Evolutionary conservation across 441 rosid genomes (phyloP).

Genomic region (Pelargonium myrrhifolium): DNA sequence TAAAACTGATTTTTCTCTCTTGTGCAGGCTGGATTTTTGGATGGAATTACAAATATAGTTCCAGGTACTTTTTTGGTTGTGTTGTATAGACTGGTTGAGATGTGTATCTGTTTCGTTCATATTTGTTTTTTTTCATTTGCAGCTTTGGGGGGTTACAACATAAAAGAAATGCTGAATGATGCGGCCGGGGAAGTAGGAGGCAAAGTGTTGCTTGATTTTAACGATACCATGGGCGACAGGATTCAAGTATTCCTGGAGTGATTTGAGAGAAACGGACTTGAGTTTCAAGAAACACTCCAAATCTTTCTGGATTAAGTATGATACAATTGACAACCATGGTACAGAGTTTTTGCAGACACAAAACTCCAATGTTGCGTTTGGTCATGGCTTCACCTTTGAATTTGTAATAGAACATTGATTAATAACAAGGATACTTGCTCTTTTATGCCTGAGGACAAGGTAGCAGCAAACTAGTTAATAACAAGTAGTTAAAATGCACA

Average conservation of each 20-base stretch:
- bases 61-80: slow-evolving; percentile 64
- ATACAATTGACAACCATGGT: too few species aligned
- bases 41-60: slow-evolving; percentile 76
- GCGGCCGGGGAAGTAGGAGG: slow-evolving; percentile 79
- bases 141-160: slow-evolving; percentile 82
- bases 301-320: too few species aligned
- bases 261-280: not conserved
- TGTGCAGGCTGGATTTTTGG: slow-evolving; percentile 79
- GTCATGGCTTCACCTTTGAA: too few species aligned
- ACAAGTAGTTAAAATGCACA: too few species aligned
- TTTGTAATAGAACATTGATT: not conserved
- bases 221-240: slow-evolving; percentile 70
- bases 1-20: not conserved
- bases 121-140: slow-evolving; percentile 11
- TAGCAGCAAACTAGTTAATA: too few species aligned
- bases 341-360: too few species aligned
- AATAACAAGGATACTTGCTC: not conserved
- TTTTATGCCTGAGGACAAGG: not conserved
- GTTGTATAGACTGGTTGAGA: not conserved
- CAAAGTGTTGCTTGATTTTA: slow-evolving; percentile 68
- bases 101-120: not conserved
- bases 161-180: slow-evolving; percentile 65
- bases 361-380: too few species aligned
- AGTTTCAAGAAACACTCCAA: too few species aligned
- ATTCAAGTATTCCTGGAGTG: slow-evolving; percentile 85